A percentile compares a stretch with the other conserved stretches of the same genome.
These are phyloP conservation scores for Collybia mongolica DNA, from an alignment of 768 basidiomycete species.

Conservation along the genomic window DNA sequence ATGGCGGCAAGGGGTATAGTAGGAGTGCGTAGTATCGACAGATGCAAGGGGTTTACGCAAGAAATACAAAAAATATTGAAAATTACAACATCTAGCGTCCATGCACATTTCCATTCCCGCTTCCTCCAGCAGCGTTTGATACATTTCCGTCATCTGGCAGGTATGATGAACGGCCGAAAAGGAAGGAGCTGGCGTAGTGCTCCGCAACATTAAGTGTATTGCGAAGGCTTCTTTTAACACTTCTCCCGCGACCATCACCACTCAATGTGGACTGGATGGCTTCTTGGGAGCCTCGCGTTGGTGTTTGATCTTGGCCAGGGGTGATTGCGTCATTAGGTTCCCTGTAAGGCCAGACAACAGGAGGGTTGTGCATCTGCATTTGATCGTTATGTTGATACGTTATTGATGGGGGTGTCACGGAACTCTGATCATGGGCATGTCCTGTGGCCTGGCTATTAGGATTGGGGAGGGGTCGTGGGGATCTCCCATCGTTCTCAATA, in stretches of 20 bases:
- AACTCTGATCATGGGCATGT: background rate
- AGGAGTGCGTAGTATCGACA: constrained; percentile 3
- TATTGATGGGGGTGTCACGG: background rate
- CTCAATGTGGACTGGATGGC: constrained; percentile 29
- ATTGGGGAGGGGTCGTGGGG: background rate
- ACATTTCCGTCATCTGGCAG: constrained; percentile 14
- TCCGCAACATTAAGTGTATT: constrained; percentile 71
- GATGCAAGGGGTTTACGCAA: background rate
- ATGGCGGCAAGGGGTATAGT: constrained; percentile 3
- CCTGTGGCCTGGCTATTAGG: background rate
- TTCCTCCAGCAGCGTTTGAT: constrained; percentile 6
- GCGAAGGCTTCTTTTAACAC: constrained; percentile 63
- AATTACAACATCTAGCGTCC: constrained; percentile 4
- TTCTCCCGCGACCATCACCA: constrained; percentile 53
- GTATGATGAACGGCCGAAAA: constrained; percentile 55
- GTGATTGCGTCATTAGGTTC: constrained; percentile 36
- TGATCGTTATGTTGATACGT: constrained; percentile 1
- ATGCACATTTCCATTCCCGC: constrained; percentile 9
- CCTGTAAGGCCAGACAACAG: constrained; percentile 39
- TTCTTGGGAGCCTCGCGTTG: constrained; percentile 39
- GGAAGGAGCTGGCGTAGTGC: constrained; percentile 61
- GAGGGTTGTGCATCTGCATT: background rate
- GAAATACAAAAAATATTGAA: background rate
- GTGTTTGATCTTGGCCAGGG: constrained; percentile 18
- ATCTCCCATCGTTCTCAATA: constrained; percentile 3